These are phyloP conservation scores for Malassezia sympodialis DNA, from an alignment of 1,284 basidiomycete genomes.

Conservation along the genomic window DNA sequence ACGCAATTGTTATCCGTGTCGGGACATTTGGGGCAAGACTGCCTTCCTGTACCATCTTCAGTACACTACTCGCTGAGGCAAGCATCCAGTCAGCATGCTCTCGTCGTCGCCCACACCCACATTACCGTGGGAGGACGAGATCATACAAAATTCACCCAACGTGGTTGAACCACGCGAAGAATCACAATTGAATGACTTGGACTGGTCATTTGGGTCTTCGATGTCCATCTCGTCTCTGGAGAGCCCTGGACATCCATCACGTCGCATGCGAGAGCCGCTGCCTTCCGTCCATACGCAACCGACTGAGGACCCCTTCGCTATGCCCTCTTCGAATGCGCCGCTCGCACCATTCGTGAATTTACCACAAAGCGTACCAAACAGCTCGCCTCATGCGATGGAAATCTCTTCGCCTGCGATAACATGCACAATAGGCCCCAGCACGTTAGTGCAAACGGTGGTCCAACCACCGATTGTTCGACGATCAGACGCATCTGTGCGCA, in stretches of 20 bases:
- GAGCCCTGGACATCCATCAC: conserved; percentile 14
- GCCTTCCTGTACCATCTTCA: background rate
- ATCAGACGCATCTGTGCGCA: background rate
- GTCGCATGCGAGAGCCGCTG: conserved; percentile 6
- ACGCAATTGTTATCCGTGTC: background rate
- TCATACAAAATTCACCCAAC: background rate
- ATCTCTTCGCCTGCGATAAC: conserved; percentile 26
- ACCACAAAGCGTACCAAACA: conserved; percentile 31
- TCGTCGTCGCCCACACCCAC: background rate
- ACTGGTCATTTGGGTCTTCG: conserved; percentile 44
- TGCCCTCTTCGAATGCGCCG: background rate
- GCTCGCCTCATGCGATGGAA: conserved; percentile 40
- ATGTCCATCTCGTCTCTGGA: conserved; percentile 45
- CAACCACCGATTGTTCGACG: background rate
- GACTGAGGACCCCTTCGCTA: conserved; percentile 10
- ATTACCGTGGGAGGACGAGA: background rate
- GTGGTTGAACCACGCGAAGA: background rate
- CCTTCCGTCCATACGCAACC: background rate
- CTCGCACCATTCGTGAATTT: conserved; percentile 21
- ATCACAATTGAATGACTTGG: conserved; percentile 22
- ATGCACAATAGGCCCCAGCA: background rate
- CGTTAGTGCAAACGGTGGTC: background rate
- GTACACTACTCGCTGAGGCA: background rate
- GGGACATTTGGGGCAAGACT: background rate
- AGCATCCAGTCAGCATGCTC: background rate